phyloP scores from a whole-genome alignment of 2,329 filamentous ascomycete genomes.

The Fusarium paranaense region DNA sequence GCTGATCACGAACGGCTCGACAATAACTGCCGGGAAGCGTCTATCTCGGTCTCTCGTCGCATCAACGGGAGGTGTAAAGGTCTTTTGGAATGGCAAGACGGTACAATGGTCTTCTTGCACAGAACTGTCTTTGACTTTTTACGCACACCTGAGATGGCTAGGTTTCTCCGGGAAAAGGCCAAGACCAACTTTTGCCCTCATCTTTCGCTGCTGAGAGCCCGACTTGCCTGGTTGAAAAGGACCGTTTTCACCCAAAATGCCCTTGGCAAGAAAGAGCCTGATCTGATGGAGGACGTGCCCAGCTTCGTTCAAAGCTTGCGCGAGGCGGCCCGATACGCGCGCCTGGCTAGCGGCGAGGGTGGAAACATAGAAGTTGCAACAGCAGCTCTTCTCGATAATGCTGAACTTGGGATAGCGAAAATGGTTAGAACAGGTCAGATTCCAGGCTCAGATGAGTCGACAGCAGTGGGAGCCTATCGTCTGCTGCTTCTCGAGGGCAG shows the following conservation, averaged over 20 bases:
- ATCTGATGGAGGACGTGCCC: not conserved
- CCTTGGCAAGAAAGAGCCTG: not conserved
- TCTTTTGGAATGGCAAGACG: not conserved
- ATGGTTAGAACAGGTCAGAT: not conserved
- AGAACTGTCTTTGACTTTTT: not conserved
- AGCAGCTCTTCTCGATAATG: not conserved
- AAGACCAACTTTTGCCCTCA: not conserved
- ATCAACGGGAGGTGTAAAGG: not conserved
- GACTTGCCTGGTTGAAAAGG: constrained; percentile 2
- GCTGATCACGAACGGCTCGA: not conserved
- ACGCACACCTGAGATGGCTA: not conserved
- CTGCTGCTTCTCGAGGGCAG: constrained; percentile 9
- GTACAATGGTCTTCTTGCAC: not conserved
- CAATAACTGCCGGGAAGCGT: not conserved
- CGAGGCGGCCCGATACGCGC: not conserved
- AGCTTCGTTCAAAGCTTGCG: not conserved
- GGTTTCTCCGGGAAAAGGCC: not conserved
- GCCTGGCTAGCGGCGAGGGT: not conserved
- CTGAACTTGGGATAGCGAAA: not conserved
- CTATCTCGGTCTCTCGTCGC: not conserved
- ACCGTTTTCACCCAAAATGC: not conserved
- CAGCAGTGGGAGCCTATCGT: not conserved
- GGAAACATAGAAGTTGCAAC: not conserved
- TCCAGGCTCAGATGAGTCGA: not conserved
- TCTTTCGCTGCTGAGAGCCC: not conserved